These are phyloP conservation scores for Botryosphaeria agaves DNA, from an alignment of 2,329 filamentous ascomycete genomes.

Conservation along the genomic window DNA sequence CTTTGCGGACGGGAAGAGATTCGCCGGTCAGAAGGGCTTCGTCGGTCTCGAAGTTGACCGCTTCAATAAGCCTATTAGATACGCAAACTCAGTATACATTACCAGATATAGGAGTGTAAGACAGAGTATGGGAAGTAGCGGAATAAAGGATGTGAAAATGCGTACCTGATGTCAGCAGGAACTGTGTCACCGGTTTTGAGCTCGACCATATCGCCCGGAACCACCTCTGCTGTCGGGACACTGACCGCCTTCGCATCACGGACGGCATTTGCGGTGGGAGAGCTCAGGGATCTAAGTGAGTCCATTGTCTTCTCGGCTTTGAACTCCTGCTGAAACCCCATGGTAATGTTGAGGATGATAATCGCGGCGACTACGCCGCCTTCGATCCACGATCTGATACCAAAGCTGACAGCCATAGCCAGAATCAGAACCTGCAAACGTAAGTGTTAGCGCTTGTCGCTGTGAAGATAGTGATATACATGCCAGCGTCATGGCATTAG, in stretches of 20 bases:
- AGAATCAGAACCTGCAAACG: slow-evolving; percentile 27
- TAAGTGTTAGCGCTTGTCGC: too few relatives aligned
- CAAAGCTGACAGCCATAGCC: slow-evolving; percentile 30
- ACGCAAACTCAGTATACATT: slow-evolving; percentile 28
- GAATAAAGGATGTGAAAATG: background rate
- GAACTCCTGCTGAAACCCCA: slow-evolving; percentile 29
- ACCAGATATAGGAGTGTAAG: slow-evolving; percentile 58
- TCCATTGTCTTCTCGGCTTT: slow-evolving; percentile 33
- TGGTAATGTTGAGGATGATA: slow-evolving; percentile 25
- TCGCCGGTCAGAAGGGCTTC: slow-evolving; percentile 61
- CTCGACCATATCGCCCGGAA: slow-evolving; percentile 52
- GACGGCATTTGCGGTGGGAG: slow-evolving; percentile 30
- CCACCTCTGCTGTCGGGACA: slow-evolving; percentile 40
- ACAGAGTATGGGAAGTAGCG: slow-evolving; percentile 46
- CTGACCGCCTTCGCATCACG: slow-evolving; percentile 33
- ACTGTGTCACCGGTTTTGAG: slow-evolving; percentile 58
- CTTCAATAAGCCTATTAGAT: slow-evolving; percentile 40
- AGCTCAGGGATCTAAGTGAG: slow-evolving; percentile 26
- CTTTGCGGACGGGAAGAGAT: slow-evolving; percentile 51
- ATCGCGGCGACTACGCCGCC: slow-evolving; percentile 29
- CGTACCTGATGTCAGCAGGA: slow-evolving; percentile 49
- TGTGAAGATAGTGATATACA: slow-evolving; percentile 2
- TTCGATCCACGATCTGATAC: slow-evolving; percentile 29
- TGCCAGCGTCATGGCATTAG: slow-evolving; percentile 63
- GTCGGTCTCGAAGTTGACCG: slow-evolving; percentile 60